Percentiles rank a stretch among this genome's conserved stretches.
Evolutionary conservation across 1,139 yeast genomes (phyloP).

Genomic region (Pichia sp.): DNA sequence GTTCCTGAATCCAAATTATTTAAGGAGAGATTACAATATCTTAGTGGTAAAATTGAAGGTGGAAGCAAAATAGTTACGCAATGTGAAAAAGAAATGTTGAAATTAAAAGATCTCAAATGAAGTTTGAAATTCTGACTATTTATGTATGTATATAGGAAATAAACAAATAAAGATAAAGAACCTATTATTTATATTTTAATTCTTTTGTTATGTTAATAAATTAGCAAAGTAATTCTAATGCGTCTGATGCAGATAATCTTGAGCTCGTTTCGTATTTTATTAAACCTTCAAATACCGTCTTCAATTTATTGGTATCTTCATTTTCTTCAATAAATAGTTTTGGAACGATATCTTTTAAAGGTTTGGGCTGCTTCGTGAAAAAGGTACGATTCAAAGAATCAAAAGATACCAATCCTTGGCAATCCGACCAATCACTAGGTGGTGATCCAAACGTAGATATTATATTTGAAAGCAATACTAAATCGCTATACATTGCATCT

Average conservation of each 20-base stretch:
- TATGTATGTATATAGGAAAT: no score
- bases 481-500: slow-evolving; percentile 47
- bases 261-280: slow-evolving; percentile 36
- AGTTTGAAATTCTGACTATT: no score
- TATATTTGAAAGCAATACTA: slow-evolving; percentile 57
- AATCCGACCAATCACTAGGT: slow-evolving; percentile 43
- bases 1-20: slow-evolving; percentile 39
- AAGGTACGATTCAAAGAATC: slow-evolving; percentile 33
- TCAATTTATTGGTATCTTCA: slow-evolving; percentile 18
- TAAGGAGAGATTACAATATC: slow-evolving; percentile 55
- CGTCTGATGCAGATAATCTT: slow-evolving; percentile 31
- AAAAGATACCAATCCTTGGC: slow-evolving; percentile 36
- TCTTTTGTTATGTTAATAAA: not conserved
- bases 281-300: slow-evolving; percentile 31
- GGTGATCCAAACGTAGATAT: slow-evolving; percentile 71
- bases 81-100: slow-evolving; percentile 22
- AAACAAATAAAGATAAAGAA: no score
- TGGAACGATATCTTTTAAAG: slow-evolving; percentile 33
- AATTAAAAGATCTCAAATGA: slow-evolving; percentile 8
- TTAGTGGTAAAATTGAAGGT: slow-evolving; percentile 57
- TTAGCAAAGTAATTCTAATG: slow-evolving; percentile 14
- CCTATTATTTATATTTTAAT: no score
- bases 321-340: slow-evolving; percentile 7
- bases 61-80: slow-evolving; percentile 39
- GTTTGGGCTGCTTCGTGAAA: slow-evolving; percentile 29